Evolutionary conservation across 106 monocot genomes (phyloP), one percentile per base, ranked within the genome.

Genomic region (Chionographis japonica): DNA sequence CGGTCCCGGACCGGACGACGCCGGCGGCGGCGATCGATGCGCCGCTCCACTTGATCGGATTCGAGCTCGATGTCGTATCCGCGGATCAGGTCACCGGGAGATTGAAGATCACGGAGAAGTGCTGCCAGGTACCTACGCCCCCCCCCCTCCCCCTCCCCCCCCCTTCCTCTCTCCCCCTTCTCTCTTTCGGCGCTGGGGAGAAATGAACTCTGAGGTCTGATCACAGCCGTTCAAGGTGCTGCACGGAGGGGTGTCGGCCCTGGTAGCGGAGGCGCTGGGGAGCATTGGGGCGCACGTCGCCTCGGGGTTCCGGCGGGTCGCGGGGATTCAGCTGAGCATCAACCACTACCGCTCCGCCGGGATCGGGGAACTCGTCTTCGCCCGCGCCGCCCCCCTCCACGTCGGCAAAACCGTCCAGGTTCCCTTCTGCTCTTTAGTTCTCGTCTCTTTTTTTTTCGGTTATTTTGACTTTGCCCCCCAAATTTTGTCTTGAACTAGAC

Each of bases 261-360:
- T 95, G 85, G 73, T 95, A 18, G 76, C 91, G 40, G 94, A 95
- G 82, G 74, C 83, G 13, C 74, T 91, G 51, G 85, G 81, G 40
- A 95, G 94, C 81, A 81, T 91, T 40, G 94, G 94, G 40, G 88
- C 88, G 12, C 84, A 88, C 84, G 61, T 91, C 39, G 86, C 88
- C 12, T 91, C 86, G 14, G 88, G 91, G 2, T 84, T 73, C 78
- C 66, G 60, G n/a, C 73, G 88, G 62, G 79, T 95, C 2, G 91
- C 95, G 52, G 95, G 95, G 14, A 68, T 95, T 12, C 91, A 95
- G 75, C 83, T 95, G 40, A 88, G 84, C 77, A 88, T 95, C 81
- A 95, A 95, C 80, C 95, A 91, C 67, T 76, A 78, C 75, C 66
- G 67, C 12, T 56, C 81, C 36, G 95, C 91, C 12, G 8, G 3